Evolutionary conservation across 805 yeast genomes (phyloP), one percentile per base, ranked within the genome.

Genomic region (Kuraishia borneana): DNA sequence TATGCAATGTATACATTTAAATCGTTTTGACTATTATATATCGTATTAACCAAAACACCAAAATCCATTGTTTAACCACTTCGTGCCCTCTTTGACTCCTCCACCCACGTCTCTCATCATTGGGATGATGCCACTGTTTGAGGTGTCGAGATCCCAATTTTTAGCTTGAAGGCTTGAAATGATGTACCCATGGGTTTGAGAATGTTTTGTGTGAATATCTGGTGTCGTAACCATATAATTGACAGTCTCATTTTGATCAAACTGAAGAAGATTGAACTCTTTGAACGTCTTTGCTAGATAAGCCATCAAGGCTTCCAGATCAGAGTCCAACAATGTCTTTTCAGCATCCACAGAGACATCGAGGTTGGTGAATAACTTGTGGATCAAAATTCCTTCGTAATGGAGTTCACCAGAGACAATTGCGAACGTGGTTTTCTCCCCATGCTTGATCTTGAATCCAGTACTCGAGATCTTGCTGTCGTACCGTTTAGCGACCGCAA

Each of bases 31-130:
- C 23, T 7, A 7, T 8, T 21, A 21, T 21, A 8, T 10, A 8
- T 8, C 23, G 10, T 21, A 8, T 25, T 25, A 25, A 12, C 28
- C 28, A 25, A 25, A 25, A 12, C 28, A 25, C 28, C 28, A 25
- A 12, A 25, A 25, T 6, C 28, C 28, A 12, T 25, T 25, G 28
- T 25, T 25, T 25, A 25, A 10, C 28, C 37, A 35, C 25, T 22
- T 23, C 17, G 18, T 12, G 17, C 17, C 31, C 4, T 22, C 16
- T 4, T 18, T 20, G 12, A 21, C 19, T 10, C 37, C 37, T 12
- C 16, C 26, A 6, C 34, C 34, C 18, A 25, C 21, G 16, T 14
- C 18, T 18, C 30, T 35, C 34, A 30, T 17, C 34, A 30, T 30
- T 5, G 37, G 37, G 25, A 35, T 12, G 13, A 25, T 10, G 13